Evolutionary conservation across 225 moss, liverwort and hornwort species (phyloP).

Genomic region (Marchantia polymorpha): DNA sequence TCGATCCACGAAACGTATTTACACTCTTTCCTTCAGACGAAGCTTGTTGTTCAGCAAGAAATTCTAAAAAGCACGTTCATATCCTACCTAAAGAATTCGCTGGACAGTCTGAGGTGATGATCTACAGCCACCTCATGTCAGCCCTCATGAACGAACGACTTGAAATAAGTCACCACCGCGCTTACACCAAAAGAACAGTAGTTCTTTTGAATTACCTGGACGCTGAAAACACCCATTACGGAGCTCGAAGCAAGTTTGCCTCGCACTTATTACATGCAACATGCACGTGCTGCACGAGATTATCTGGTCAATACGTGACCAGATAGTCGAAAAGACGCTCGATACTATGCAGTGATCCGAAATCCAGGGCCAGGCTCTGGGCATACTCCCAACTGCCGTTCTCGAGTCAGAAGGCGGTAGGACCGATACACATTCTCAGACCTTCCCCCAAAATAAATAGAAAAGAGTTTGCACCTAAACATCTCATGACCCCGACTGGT

Average conservation of each 20-base stretch:
- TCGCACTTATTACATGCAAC: neutral
- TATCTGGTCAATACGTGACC: neutral
- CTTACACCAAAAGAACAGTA: too few relatives aligned
- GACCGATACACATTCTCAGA: neutral
- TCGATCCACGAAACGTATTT: too few relatives aligned
- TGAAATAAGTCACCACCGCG: too few relatives aligned
- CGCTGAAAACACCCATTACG: neutral
- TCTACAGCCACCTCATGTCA: too few relatives aligned
- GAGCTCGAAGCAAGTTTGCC: neutral
- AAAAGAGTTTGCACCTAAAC: neutral
- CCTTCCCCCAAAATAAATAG: neutral
- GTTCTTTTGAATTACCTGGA: too few relatives aligned
- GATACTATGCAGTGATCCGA: neutral
- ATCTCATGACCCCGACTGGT: neutral
- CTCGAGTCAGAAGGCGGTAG: neutral
- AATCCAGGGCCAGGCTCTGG: neutral
- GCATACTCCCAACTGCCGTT: neutral
- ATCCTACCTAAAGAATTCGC: too few relatives aligned
- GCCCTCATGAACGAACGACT: too few relatives aligned
- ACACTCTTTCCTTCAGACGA: too few relatives aligned
- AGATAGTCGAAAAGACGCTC: too few relatives aligned
- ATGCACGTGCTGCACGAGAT: neutral
- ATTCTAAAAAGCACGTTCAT: too few relatives aligned
- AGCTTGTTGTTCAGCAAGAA: too few relatives aligned
- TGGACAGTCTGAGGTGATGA: too few relatives aligned